Evolutionary conservation across 352 stramenopile species (phyloP), one percentile per base, ranked within the genome.

Genomic region (Globisporangium nagaii): DNA sequence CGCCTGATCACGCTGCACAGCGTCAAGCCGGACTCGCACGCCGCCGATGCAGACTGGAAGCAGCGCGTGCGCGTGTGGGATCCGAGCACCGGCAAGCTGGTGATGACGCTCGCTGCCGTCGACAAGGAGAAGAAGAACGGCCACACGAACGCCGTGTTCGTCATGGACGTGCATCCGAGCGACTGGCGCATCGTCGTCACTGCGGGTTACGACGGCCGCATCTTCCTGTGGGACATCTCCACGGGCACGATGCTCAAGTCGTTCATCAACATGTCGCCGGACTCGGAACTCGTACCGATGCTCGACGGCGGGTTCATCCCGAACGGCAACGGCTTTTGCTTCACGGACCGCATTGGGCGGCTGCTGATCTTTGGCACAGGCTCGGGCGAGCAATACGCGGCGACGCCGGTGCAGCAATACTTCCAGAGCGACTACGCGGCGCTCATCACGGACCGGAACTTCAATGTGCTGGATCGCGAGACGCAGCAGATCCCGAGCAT

Each of bases 361-460:
- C 56, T 96, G 6, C 59, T 87, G 24, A 74, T 96, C 45, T 90
- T 95, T 62, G 81, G 85, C 30, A 85, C 78, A 7, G 84, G 89
- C 36, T 83, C 78, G 5, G 74, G 78, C 41, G 70, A 88, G 31
- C 61, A 79, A 13, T 93, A 82, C 40, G 60, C 65, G 2, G 72
- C 67, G 5, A 77, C 70, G 5, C 85, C 81, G 19, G 70, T 86
- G 35, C 84, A 96, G 59, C 89, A 97, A 58, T 91, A 91, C 53
- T 97, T 97, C 53, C 66, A 81, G 5, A 93, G 78, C 25, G 92
- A 98, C 62, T 97, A 97, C 51, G 78, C 79, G 7, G 84, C 88
- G 57, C 69, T 97, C 24, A 55, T 96, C 15, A 90, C 84, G 4
- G 92, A 98, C 69, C 66, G 75, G 5, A 62, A 93, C 52, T 89